These are phyloP conservation scores for Eucalyptus victrix DNA, from an alignment of 345 rosid genomes.

Conservation along the genomic window DNA sequence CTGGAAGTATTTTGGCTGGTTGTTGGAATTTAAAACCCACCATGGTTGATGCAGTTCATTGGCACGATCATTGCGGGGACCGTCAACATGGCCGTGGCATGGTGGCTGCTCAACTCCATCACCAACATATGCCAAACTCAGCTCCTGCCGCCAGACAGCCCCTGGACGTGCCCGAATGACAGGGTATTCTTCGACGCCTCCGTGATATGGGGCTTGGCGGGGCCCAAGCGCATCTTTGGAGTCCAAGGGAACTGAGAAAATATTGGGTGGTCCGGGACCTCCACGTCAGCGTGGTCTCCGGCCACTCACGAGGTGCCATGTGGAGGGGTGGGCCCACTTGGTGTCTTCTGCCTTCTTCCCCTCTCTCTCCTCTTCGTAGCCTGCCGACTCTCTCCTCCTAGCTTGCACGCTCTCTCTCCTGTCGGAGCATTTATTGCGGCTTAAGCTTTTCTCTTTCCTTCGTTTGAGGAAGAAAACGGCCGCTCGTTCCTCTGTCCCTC, in stretches of 20 bases:
- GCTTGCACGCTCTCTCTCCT: too few relatives aligned
- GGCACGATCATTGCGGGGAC: slow-evolving; percentile 87
- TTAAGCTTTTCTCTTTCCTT: too few relatives aligned
- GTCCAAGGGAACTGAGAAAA: slow-evolving; percentile 10
- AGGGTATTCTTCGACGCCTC: slow-evolving; percentile 82
- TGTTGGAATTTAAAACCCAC: not conserved
- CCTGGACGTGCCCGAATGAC: not conserved
- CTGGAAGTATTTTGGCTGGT: not conserved
- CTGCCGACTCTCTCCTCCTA: too few relatives aligned
- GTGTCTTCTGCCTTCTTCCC: too few relatives aligned
- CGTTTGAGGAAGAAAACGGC: too few relatives aligned
- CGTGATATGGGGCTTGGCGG: slow-evolving; percentile 77
- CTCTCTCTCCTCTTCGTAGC: too few relatives aligned
- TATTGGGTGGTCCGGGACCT: too few relatives aligned
- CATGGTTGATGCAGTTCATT: slow-evolving; percentile 24
- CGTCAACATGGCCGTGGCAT: slow-evolving; percentile 58
- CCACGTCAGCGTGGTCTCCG: too few relatives aligned
- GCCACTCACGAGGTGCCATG: too few relatives aligned
- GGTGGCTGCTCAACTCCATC: slow-evolving; percentile 64
- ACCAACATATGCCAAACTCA: slow-evolving; percentile 12
- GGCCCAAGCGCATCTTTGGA: slow-evolving; percentile 70
- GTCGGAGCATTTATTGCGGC: too few relatives aligned
- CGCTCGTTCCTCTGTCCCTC: too few relatives aligned
- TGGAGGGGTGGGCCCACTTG: too few relatives aligned
- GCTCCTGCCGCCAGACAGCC: not conserved